phyloP scores from a whole-genome alignment of 225 moss, liverwort and hornwort species.

The Bryoerythrophyllum caledonicum region DNA sequence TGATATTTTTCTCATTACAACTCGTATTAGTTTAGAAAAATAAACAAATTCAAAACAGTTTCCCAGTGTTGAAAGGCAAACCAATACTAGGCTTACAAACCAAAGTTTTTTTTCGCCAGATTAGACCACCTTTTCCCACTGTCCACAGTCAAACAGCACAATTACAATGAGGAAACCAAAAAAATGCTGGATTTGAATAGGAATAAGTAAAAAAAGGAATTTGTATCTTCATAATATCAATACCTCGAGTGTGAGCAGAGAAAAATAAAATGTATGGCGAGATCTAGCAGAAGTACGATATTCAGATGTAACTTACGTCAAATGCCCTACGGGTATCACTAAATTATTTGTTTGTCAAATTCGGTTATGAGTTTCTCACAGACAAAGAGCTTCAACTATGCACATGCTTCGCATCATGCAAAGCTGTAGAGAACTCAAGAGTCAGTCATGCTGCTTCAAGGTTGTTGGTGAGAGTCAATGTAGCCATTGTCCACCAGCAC shows the following conservation, averaged over 20 bases:
- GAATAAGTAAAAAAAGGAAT: not conserved
- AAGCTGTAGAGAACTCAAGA: not conserved
- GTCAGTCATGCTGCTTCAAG: conserved; percentile 35
- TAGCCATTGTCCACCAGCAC: conserved; percentile 74
- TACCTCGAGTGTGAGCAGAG: not conserved
- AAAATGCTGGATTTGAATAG: not conserved
- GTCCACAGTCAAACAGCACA: too few relatives aligned
- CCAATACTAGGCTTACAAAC: too few relatives aligned
- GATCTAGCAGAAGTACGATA: not conserved
- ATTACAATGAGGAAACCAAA: not conserved
- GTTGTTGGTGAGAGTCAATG: conserved; percentile 77
- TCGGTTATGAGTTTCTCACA: not conserved
- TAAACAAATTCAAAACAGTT: too few relatives aligned
- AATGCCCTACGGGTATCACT: not conserved
- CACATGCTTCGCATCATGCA: not conserved
- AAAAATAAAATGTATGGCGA: conserved; percentile 21
- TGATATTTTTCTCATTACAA: too few relatives aligned
- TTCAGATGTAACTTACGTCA: not conserved
- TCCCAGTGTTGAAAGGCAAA: too few relatives aligned
- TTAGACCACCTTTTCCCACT: too few relatives aligned
- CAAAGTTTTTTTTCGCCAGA: too few relatives aligned
- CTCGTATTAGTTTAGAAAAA: too few relatives aligned
- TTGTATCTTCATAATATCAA: not conserved
- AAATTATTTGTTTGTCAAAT: not conserved
- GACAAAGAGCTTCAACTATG: not conserved